phyloP scores from a whole-genome alignment of 352 stramenopile genomes.

The Phytophthora meadii region DNA sequence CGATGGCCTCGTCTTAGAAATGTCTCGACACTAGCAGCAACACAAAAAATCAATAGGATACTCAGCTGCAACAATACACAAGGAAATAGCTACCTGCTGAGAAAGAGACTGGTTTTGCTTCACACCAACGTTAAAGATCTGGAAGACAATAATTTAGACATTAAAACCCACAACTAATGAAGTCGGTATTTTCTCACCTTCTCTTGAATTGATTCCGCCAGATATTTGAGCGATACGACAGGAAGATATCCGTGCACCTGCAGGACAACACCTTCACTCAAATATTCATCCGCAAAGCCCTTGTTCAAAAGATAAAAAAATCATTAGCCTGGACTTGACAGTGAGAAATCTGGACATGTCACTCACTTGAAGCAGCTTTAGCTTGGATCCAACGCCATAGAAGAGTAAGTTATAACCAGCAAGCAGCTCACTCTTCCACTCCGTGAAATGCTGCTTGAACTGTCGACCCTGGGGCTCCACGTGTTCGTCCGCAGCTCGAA shows the following conservation, averaged over 20 bases:
- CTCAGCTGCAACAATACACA: slow-evolving; percentile 1
- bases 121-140: slow-evolving; percentile 32
- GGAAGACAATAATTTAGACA: not conserved
- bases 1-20: slow-evolving; percentile 25
- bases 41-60: slow-evolving; percentile 5
- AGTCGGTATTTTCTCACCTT: slow-evolving; percentile 24
- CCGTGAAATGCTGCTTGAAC: slow-evolving; percentile 36
- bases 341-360: not conserved
- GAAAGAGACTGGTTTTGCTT: slow-evolving; percentile 41
- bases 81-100: slow-evolving; percentile 33
- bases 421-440: slow-evolving; percentile 55
- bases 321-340: not conserved
- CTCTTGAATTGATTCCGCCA: slow-evolving; percentile 44
- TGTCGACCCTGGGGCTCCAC: slow-evolving; percentile 9
- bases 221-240: slow-evolving; percentile 54
- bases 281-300: slow-evolving; percentile 45
- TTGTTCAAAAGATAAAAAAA: slow-evolving; percentile 18
- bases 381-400: slow-evolving; percentile 64
- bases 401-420: slow-evolving; percentile 62
- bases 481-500: slow-evolving; percentile 29
- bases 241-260: slow-evolving; percentile 68
- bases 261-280: slow-evolving; percentile 49
- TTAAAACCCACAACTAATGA: not conserved
- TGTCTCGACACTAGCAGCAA: slow-evolving; percentile 38
- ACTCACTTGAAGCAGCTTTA: slow-evolving; percentile 54